Conservation (phyloP, 139 green algal genomes). For the Micromonas pusilla region DNA sequence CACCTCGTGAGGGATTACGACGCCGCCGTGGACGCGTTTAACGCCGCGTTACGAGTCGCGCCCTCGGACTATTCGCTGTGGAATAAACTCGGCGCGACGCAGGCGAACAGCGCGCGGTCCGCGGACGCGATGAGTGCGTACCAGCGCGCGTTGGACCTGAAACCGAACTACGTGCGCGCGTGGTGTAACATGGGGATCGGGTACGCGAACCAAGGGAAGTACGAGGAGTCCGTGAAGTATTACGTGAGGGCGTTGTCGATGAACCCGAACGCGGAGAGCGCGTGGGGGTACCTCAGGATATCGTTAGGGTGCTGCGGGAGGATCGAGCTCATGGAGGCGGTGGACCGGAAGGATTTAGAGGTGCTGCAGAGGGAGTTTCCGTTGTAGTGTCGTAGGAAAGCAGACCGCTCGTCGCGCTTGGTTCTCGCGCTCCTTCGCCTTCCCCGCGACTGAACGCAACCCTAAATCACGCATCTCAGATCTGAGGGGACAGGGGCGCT, state of each 20-base stretch:
- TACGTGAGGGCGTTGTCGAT: constrained; percentile 83
- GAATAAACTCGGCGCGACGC: constrained; percentile 90
- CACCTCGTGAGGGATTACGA: constrained; percentile 80
- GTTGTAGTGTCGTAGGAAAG: too few species aligned
- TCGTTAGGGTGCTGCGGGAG: constrained; percentile 61
- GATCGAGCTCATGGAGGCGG: constrained; percentile 53
- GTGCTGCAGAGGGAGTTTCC: constrained; percentile 35
- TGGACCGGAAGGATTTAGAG: constrained; percentile 55
- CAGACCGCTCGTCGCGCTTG: too few species aligned
- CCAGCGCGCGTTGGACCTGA: constrained; percentile 82
- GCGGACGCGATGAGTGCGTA: constrained; percentile 77
- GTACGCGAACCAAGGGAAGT: constrained; percentile 67
- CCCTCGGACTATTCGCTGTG: constrained; percentile 53
- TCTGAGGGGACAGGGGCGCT: too few species aligned
- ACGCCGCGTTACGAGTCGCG: constrained; percentile 54
- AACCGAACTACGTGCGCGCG: constrained; percentile 98
- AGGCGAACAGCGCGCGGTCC: constrained; percentile 73
- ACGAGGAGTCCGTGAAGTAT: constrained; percentile 70
- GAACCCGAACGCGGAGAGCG: constrained; percentile 64
- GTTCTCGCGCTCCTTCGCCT: too few species aligned
- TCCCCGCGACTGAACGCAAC: too few species aligned
- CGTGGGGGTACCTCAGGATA: constrained; percentile 94
- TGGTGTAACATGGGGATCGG: constrained; percentile 99
- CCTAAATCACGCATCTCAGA: too few species aligned
- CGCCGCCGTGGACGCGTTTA: constrained; percentile 66